These are phyloP conservation scores for Parathielavia appendiculata DNA, from an alignment of 495 filamentous ascomycete species.

Conservation along the genomic window DNA sequence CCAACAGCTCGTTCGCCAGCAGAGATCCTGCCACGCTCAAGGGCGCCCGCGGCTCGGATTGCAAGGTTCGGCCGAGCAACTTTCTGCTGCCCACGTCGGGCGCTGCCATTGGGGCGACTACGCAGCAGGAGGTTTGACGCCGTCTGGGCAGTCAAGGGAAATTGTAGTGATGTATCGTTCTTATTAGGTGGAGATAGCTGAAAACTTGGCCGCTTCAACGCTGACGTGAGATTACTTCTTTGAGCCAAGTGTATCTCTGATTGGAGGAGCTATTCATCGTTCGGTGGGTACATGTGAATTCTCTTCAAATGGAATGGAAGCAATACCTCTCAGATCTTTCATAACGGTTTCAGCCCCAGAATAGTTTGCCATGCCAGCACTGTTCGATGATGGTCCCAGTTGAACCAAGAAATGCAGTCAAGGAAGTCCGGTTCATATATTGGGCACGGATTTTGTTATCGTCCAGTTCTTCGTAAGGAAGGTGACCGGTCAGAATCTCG, in stretches of 20 bases:
- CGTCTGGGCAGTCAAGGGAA: background rate
- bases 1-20: constrained; percentile 10
- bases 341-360: background rate
- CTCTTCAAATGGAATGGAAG: too few relatives aligned
- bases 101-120: constrained; percentile 2
- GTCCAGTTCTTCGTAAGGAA: background rate
- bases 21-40: constrained; percentile 6
- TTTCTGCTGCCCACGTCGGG: constrained; percentile 7
- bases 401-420: background rate
- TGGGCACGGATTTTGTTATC: background rate
- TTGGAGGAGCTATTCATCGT: too few relatives aligned
- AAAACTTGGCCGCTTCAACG: too few relatives aligned
- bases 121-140: background rate
- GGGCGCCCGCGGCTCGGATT: constrained; percentile 3
- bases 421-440: background rate
- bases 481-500: background rate
- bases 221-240: too few relatives aligned
- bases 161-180: too few relatives aligned
- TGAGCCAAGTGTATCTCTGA: too few relatives aligned
- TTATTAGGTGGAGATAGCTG: too few relatives aligned
- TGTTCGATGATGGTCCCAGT: background rate
- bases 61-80: constrained; percentile 5
- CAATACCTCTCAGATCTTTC: background rate
- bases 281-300: too few relatives aligned
- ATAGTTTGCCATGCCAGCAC: background rate